A percentile compares a stretch with the other conserved stretches of the same genome.
Conservation (phyloP, 495 filamentous ascomycete species). For the Talaromyces liani region DNA sequence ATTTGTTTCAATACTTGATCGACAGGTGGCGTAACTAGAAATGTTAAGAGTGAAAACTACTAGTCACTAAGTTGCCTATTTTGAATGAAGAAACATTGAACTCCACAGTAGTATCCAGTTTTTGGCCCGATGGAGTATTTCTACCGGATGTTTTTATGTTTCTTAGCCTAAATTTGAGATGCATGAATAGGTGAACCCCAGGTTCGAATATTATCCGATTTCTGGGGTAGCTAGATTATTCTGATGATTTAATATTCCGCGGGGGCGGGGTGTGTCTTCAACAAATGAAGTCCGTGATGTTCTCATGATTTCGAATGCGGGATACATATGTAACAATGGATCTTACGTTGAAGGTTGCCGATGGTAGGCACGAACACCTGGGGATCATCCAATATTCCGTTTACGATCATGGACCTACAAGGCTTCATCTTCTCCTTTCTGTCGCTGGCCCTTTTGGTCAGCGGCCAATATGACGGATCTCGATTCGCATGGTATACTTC, state of each 20-base stretch:
- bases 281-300: background rate
- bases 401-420: background rate
- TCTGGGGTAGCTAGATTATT: background rate
- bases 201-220: background rate
- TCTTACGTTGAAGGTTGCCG: background rate
- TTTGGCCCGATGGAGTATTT: background rate
- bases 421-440: background rate
- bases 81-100: background rate
- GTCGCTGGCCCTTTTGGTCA: background rate
- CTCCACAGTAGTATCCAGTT: background rate
- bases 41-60: background rate
- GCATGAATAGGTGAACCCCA: background rate
- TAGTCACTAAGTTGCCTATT: background rate
- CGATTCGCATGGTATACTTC: conserved; percentile 1
- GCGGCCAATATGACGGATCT: background rate
- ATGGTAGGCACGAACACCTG: background rate
- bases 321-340: background rate
- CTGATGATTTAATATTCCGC: background rate
- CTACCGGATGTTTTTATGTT: background rate
- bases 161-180: background rate
- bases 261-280: background rate
- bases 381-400: background rate
- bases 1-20: background rate
- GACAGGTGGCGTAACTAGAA: background rate
- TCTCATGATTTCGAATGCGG: background rate